Evolutionary conservation across 2,329 filamentous ascomycete species (phyloP), one percentile per base, ranked within the genome.

Genomic region (Ophiostoma sp.): DNA sequence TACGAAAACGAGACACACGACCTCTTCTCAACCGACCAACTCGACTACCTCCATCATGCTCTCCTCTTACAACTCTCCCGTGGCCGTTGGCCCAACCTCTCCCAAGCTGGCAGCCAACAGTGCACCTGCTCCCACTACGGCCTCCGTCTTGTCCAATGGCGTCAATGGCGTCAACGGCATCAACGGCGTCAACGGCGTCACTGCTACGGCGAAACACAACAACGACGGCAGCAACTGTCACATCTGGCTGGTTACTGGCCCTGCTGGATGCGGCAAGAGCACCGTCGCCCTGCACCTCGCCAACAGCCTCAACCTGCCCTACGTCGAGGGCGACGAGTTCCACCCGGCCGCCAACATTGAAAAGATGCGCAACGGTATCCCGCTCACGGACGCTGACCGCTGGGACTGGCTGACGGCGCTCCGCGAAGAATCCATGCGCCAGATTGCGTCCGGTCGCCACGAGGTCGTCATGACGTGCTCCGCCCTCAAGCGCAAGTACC

Each of bases 381-480:
- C 96, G 2, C 87, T 99, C 48, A 97, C 93, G 72, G 96, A 99
- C 80, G 91, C 91, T 74, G 96, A 99, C 83, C 92, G 96, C 76
- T 98, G 96, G 96, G 95, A 98, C 84, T 99, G 96, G 96, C 90
- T 99, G 76, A 93, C 92, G 64, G 86, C 87, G 15, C 87, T 96
- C 17, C 92, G 93, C 76, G 88, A 93, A 76, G 91, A 90, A 78
- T 89, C 90, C 7, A 85, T 90, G 72, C 82, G 83, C 71, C 84
- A 84, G 69, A 84, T 92, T 74, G 83, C 85, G 72, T 82, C 82
- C 68, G 89, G 90, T 50, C 86, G 88, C 22, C 83, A 87, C 39
- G 92, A 94, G 68, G 96, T 98, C n/a, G 93, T 99, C 69, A 88
- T 99, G 75, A 97, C 96, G 71, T 99, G 96, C 87, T 97, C 94